Conservation (phyloP, 2,329 filamentous ascomycete genomes). For the Arthrinium phaeospermum region DNA sequence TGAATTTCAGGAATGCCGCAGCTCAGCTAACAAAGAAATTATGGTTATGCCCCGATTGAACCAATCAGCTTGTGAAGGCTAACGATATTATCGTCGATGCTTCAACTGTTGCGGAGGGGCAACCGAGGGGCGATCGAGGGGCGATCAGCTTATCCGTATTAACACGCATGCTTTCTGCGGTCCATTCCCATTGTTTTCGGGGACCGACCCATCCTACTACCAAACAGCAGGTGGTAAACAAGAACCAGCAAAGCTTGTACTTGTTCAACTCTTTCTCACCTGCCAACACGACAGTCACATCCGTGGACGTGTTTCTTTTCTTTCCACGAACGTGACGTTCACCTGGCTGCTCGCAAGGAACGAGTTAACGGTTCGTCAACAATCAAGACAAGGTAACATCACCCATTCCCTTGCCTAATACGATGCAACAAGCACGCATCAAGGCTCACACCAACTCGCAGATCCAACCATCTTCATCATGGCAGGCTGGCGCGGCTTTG, state of each 20-base stretch:
- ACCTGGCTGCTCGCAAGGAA: background rate
- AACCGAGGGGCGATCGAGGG: no score
- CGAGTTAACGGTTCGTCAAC: background rate
- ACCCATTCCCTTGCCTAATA: background rate
- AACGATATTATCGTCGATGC: background rate
- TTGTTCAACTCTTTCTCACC: background rate
- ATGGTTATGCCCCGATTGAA: background rate
- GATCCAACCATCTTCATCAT: background rate
- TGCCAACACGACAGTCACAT: background rate
- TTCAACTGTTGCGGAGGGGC: background rate
- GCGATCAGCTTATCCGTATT: no score
- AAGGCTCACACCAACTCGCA: background rate
- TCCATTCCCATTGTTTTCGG: background rate
- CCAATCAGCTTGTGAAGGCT: background rate
- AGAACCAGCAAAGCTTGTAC: background rate
- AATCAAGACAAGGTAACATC: background rate
- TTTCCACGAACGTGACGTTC: background rate
- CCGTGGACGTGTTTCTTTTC: background rate
- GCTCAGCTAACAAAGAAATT: background rate
- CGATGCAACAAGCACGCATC: background rate
- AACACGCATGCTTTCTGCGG: no score
- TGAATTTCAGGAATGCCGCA: background rate
- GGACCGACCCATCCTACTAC: background rate
- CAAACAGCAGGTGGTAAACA: background rate
- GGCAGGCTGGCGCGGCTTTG: background rate